Evolutionary conservation across 257 asterid species (phyloP).

Genomic region (Fraxinus excelsior): DNA sequence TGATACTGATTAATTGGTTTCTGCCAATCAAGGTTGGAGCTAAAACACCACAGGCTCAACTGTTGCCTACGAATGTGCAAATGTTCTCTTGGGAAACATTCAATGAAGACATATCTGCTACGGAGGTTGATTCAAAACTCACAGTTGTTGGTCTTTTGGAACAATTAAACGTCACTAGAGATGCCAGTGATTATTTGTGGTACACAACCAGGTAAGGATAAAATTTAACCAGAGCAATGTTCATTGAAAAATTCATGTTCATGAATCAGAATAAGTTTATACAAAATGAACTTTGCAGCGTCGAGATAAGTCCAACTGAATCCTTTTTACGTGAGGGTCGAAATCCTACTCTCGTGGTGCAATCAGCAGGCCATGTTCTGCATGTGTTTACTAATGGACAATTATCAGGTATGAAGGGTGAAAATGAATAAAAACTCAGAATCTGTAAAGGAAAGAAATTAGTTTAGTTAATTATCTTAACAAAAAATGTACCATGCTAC

Average conservation of each 20-base stretch:
- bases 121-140: constrained; percentile 57
- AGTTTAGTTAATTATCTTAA: not conserved
- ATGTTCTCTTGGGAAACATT: constrained; percentile 72
- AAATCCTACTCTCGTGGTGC: constrained; percentile 57
- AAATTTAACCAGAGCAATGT: not conserved
- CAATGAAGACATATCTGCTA: constrained; percentile 61
- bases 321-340: constrained; percentile 64
- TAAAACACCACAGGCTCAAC: constrained; percentile 47
- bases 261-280: not conserved
- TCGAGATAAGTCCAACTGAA: constrained; percentile 62
- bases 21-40: constrained; percentile 51
- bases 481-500: not conserved
- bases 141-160: constrained; percentile 74
- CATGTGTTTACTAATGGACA: constrained; percentile 79
- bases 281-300: constrained; percentile 40
- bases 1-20: constrained; percentile 21
- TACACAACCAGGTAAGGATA: constrained; percentile 75
- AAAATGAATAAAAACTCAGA: not conserved
- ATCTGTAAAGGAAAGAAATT: not conserved
- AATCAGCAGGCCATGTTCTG: constrained; percentile 81
- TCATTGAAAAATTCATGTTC: not conserved
- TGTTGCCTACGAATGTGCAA: constrained; percentile 54
- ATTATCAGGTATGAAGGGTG: constrained; percentile 46
- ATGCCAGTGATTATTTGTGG: constrained; percentile 90
- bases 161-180: constrained; percentile 91